Percentiles rank a stretch among this genome's conserved stretches.
Conservation (phyloP, 345 rosid genomes). For the Populus ilicifolia region DNA sequence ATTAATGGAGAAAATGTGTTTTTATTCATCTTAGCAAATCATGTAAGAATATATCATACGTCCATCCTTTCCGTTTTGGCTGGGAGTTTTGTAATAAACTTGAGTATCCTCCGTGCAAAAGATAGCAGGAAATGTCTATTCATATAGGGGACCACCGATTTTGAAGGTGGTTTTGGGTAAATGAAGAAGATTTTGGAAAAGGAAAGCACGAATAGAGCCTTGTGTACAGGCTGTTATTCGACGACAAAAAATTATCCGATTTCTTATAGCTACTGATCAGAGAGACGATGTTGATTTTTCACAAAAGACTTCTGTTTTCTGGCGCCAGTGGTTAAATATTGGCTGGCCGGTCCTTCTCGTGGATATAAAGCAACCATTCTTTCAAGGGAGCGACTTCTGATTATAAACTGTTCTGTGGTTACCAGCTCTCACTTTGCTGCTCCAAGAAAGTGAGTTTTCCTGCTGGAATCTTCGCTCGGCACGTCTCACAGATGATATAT, state of each 20-base stretch:
- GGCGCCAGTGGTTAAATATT: not conserved
- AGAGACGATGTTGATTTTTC: conserved; percentile 17
- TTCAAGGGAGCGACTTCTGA: no score
- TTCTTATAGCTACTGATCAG: not conserved
- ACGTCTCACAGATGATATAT: no score
- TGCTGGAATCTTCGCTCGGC: no score
- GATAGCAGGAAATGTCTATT: not conserved
- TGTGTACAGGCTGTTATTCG: not conserved
- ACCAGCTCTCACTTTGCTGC: no score
- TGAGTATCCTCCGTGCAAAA: not conserved
- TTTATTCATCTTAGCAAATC: not conserved
- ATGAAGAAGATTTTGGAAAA: not conserved
- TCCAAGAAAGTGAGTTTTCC: no score
- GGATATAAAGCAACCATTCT: not conserved
- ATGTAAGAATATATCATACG: not conserved
- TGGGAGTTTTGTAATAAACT: no score
- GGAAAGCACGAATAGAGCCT: not conserved
- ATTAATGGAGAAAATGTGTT: not conserved
- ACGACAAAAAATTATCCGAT: no score
- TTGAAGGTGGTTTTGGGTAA: not conserved
- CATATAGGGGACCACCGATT: not conserved
- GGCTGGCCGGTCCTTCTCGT: conserved; percentile 14
- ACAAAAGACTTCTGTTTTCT: not conserved
- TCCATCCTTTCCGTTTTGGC: not conserved
- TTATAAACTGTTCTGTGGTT: no score